phyloP scores from a whole-genome alignment of 257 asterid species.

The Solanum boliviense region DNA sequence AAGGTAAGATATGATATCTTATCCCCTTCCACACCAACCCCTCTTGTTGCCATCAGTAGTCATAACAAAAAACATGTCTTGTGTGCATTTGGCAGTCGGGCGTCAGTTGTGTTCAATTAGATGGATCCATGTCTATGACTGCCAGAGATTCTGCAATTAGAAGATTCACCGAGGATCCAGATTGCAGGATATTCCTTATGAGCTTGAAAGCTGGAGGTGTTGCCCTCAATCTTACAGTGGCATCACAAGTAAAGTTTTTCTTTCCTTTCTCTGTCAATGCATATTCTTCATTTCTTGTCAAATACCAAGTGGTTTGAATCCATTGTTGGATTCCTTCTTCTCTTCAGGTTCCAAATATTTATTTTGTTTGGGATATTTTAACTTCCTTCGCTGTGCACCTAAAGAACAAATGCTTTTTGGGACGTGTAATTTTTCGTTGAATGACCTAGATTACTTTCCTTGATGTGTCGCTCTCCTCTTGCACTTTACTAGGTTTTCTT shows the following conservation, averaged over 20 bases:
- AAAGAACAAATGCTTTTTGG: neutral
- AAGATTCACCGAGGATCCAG: constrained; percentile 62
- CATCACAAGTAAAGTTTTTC: constrained; percentile 62
- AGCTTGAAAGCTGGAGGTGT: constrained; percentile 98
- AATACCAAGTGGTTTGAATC: neutral
- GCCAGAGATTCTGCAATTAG: constrained; percentile 84
- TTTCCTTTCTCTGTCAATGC: neutral
- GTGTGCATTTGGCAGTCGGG: constrained; percentile 49
- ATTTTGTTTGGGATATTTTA: neutral
- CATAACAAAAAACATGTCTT: neutral
- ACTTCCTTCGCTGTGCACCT: neutral
- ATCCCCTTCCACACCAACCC: neutral
- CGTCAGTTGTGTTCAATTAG: constrained; percentile 63
- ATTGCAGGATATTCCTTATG: constrained; percentile 84
- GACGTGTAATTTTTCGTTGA: neutral
- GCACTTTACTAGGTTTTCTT: constrained; percentile 58
- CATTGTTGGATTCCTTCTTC: neutral
- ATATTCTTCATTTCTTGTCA: neutral
- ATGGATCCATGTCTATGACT: constrained; percentile 78
- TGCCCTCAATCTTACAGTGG: constrained; percentile 93
- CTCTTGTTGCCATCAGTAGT: neutral
- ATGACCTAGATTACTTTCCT: neutral
- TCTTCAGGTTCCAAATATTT: neutral
- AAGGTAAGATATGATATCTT: constrained; percentile 35
- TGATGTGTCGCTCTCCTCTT: constrained; percentile 1